Base-by-base conservation (phyloP, 2,329 filamentous ascomycete species). In the Fusarium piperis region DNA sequence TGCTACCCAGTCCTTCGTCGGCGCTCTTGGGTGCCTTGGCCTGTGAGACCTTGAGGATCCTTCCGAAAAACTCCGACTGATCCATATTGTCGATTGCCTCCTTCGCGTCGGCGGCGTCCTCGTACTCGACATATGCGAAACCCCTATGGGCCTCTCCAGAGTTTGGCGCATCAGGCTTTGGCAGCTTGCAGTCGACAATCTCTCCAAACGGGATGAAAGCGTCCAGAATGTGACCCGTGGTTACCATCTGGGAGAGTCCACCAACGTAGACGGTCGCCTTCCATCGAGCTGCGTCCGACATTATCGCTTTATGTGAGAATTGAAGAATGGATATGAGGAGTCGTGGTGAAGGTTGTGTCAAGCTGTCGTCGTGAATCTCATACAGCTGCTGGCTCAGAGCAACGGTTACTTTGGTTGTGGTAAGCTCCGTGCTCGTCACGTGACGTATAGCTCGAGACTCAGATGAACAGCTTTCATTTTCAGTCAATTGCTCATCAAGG, bases 1-100 rank as follows among this genome's bases (percentile, higher is more conserved):
- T 97, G 84, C 94, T 97, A 26, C 95, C 95, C 48, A 99, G 81
- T 1, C 95, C 94, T 80, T 97, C 94, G 59, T 93, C 93, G 56
- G 90, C 89, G 76, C 94, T 94, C 85, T 97, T 98, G 70, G 96
- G 94, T 33, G 94, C 90, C 82, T 97, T 99, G 46, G 97, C 97
- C 62, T 92, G 89, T 48, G 94, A 95, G 58, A 98, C 95, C 81
- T 95, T 97, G 80, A 99, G 92, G 15, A 96, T 92, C 66, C 94
- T 90, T 12, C 96, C 97, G 79, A 95, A 98, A 51, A 99, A 89
- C 83, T 98, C 95, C 67, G 95, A 93, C 80, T 97, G 94, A 79
- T 99, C 94, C 95, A 99, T 98, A 80, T 99, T 99, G 86, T 98
- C 94, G 80, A 99, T 97, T 57, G 96, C 96, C 82, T 98, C 95